Conservation (phyloP, 805 yeast genomes). For the Jamesozyma spencerorum region DNA sequence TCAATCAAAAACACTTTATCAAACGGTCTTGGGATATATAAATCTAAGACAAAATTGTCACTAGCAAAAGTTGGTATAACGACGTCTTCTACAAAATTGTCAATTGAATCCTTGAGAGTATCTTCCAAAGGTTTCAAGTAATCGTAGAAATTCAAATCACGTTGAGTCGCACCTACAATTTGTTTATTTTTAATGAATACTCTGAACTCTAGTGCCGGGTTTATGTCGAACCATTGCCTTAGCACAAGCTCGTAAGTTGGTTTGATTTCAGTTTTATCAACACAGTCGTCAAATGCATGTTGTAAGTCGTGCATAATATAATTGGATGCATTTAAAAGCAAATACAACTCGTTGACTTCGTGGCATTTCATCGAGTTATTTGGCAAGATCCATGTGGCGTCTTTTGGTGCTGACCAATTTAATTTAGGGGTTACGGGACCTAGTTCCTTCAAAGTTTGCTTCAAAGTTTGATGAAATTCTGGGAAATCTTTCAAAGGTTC, state of each 20-base stretch:
- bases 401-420: conserved; percentile 97
- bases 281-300: conserved; percentile 50
- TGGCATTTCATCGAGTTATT: conserved; percentile 67
- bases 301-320: conserved; percentile 80
- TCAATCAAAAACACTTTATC: conserved; percentile 63
- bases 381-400: conserved; percentile 84
- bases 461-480: conserved; percentile 50
- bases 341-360: conserved; percentile 63
- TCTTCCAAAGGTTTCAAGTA: conserved; percentile 49
- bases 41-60: conserved; percentile 59
- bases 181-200: conserved; percentile 60
- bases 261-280: conserved; percentile 25
- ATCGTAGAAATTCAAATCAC: conserved; percentile 78
- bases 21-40: conserved; percentile 72
- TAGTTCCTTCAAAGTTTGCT: conserved; percentile 36
- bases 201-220: conserved; percentile 88
- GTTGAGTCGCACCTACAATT: conserved; percentile 68
- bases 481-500: conserved; percentile 46
- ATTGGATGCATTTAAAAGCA: conserved; percentile 77
- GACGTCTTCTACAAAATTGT: conserved; percentile 44
- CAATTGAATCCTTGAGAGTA: conserved; percentile 40
- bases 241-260: conserved; percentile 57
- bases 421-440: conserved; percentile 76
- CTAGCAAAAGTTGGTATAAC: conserved; percentile 44
- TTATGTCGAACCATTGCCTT: conserved; percentile 72